phyloP scores from a whole-genome alignment of 1,284 basidiomycete species.

The Fomitopsis schrenkii region DNA sequence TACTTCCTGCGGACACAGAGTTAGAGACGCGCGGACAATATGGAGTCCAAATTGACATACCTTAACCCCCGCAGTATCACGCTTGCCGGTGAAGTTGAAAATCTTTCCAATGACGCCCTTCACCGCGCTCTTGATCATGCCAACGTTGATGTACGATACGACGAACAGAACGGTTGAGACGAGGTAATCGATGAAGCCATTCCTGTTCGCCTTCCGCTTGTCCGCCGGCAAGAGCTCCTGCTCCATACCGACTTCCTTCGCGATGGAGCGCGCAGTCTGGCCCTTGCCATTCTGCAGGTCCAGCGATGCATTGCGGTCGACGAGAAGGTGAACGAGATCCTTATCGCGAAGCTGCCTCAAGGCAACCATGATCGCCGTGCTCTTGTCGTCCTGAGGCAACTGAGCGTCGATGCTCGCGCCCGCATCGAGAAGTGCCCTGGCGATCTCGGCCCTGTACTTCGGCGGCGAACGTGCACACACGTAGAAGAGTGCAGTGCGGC shows the following conservation, averaged over 20 bases:
- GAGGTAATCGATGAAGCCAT: not conserved
- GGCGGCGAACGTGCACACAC: not conserved
- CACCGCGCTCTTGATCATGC: not conserved
- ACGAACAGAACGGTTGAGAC: not conserved
- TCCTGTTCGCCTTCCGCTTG: not conserved
- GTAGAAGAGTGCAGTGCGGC: slow-evolving; percentile 5
- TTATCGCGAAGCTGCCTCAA: slow-evolving; percentile 3
- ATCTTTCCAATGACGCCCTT: not conserved
- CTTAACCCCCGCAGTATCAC: not conserved
- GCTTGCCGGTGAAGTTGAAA: not conserved
- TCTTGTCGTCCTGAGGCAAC: not conserved
- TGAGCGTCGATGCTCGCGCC: not conserved
- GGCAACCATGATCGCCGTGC: slow-evolving; percentile 6
- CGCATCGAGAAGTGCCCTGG: not conserved
- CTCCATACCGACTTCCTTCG: slow-evolving; percentile 1
- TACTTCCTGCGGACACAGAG: not conserved
- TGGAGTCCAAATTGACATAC: not conserved
- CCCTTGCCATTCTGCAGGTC: not conserved
- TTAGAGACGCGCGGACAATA: not conserved
- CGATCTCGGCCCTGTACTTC: slow-evolving; percentile 1
- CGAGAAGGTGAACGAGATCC: slow-evolving; percentile 3
- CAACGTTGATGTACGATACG: not conserved
- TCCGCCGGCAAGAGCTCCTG: not conserved
- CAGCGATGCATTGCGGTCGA: slow-evolving; percentile 1
- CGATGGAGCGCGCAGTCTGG: not conserved